These are phyloP conservation scores for Chaetomium tenue DNA, from an alignment of 495 filamentous ascomycete genomes.

Conservation along the genomic window DNA sequence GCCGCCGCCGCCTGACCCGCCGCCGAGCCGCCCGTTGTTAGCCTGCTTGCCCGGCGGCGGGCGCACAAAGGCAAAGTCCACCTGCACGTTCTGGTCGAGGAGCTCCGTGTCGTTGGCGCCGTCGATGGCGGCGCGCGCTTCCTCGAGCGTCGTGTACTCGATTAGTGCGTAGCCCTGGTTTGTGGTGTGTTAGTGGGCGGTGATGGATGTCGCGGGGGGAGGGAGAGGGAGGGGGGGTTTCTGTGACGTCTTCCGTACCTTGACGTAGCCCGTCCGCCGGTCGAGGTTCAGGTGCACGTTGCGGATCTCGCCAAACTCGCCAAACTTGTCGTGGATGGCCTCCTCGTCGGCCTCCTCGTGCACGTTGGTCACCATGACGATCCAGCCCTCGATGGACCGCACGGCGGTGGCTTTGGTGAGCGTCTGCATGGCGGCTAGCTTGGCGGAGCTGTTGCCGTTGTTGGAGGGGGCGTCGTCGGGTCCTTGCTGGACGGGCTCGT, in stretches of 20 bases:
- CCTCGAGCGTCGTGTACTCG: slow-evolving; percentile 84
- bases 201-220: too few species aligned
- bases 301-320: slow-evolving; percentile 96
- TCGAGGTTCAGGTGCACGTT: slow-evolving; percentile 95
- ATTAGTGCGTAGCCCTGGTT: slow-evolving; percentile 85
- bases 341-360: slow-evolving; percentile 98
- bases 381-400: slow-evolving; percentile 98
- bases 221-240: too few species aligned
- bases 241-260: slow-evolving; percentile 54
- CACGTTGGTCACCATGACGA: slow-evolving; percentile 92
- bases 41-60: slow-evolving; percentile 71
- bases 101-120: slow-evolving; percentile 77
- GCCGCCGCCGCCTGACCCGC: slow-evolving; percentile 48
- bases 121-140: slow-evolving; percentile 83
- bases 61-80: slow-evolving; percentile 96
- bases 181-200: too few species aligned
- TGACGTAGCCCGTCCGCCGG: slow-evolving; percentile 93
- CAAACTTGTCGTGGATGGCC: slow-evolving; percentile 89
- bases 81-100: slow-evolving; percentile 85
- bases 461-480: background rate
- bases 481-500: slow-evolving; percentile 16
- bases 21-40: slow-evolving; percentile 30
- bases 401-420: slow-evolving; percentile 81
- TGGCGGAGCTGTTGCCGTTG: slow-evolving; percentile 42
- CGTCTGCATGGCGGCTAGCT: slow-evolving; percentile 67